A percentile compares a stretch with the other conserved stretches of the same genome.
These are phyloP conservation scores for Cyberlindnera sargentensis DNA, from an alignment of 805 yeast species.

Conservation along the genomic window DNA sequence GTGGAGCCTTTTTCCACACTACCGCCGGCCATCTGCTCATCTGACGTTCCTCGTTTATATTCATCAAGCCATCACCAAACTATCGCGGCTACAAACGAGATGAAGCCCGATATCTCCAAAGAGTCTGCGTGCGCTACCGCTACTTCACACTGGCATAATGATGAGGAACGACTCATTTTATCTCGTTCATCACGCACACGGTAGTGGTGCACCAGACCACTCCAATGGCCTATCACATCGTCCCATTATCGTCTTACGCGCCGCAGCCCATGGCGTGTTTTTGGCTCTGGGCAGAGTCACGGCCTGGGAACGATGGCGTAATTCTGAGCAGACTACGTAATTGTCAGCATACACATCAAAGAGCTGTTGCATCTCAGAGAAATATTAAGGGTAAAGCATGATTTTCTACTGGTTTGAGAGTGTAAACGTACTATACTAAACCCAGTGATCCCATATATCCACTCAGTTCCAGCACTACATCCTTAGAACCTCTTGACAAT, in stretches of 20 bases:
- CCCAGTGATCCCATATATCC: too few species aligned
- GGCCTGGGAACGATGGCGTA: not conserved
- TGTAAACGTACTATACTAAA: not conserved
- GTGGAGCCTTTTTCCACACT: too few species aligned
- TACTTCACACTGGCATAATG: not conserved
- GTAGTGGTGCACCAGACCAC: too few species aligned
- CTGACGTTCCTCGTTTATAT: not conserved
- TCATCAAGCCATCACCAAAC: not conserved
- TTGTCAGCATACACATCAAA: not conserved
- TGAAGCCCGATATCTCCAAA: not conserved
- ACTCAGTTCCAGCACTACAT: too few species aligned
- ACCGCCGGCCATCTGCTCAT: too few species aligned
- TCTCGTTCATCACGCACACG: too few species aligned
- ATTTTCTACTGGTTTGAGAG: not conserved
- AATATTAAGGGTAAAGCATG: not conserved
- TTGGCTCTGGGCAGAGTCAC: not conserved
- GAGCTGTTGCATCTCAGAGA: not conserved
- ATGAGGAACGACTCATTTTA: not conserved
- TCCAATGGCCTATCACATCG: slow-evolving; percentile 9
- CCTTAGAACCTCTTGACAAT: too few species aligned
- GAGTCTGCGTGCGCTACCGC: not conserved
- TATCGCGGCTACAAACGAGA: not conserved
- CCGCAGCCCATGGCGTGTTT: not conserved
- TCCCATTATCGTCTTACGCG: slow-evolving; percentile 6
- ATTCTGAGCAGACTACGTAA: not conserved